A percentile compares a stretch with the other conserved stretches of the same genome.
Conservation (phyloP, 1,284 basidiomycete species). For the Amylostereum areolatum region DNA sequence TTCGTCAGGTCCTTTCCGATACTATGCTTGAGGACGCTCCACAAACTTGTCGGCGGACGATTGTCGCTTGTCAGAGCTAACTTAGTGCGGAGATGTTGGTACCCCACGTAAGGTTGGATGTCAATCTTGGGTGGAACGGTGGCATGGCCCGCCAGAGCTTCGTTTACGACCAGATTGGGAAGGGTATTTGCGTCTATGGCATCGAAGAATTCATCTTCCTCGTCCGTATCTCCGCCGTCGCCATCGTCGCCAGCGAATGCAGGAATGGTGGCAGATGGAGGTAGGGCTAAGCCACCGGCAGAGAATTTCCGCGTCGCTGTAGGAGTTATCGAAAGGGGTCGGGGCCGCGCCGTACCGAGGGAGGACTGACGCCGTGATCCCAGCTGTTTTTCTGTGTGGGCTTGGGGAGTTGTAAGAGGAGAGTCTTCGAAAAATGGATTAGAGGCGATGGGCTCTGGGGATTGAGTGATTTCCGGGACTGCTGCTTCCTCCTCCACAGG, state of each 20-base stretch:
- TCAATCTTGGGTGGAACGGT: conserved; percentile 29
- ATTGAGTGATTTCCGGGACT: not conserved
- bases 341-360: conserved; percentile 1
- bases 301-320: conserved; percentile 5
- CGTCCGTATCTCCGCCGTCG: conserved; percentile 64
- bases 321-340: conserved; percentile 3
- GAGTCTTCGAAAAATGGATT: not conserved
- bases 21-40: conserved; percentile 93
- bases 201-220: conserved; percentile 97
- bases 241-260: conserved; percentile 27
- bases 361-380: not conserved
- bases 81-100: conserved; percentile 57
- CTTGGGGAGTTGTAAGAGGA: not conserved
- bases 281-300: not conserved
- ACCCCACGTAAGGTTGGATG: conserved; percentile 60
- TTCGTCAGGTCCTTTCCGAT: conserved; percentile 97
- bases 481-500: not conserved
- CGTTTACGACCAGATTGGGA: conserved; percentile 67
- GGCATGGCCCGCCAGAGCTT: conserved; percentile 41
- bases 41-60: conserved; percentile 86
- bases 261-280: not conserved
- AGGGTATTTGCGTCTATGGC: conserved; percentile 84
- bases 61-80: conserved; percentile 76
- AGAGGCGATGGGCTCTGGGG: not conserved
- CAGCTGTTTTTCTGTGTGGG: not conserved